Conservation (phyloP, 2,329 filamentous ascomycete species). For the Neofusicoccum parvum region DNA sequence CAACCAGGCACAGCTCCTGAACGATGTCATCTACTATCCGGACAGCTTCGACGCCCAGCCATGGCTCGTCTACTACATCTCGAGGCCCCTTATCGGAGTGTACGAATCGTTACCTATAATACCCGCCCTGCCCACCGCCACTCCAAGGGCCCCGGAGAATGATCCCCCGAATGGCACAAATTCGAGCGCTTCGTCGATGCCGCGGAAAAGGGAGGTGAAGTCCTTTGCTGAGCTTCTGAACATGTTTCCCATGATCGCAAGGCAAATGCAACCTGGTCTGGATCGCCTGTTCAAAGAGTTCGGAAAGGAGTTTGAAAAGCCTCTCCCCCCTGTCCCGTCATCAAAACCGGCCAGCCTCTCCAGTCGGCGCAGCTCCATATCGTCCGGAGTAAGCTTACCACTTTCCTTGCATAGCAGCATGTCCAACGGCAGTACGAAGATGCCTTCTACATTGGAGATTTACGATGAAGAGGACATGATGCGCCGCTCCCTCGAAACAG, state of each 20-base stretch:
- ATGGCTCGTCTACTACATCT: constrained; percentile 97
- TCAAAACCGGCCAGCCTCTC: constrained; percentile 36
- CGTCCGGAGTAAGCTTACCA: constrained; percentile 38
- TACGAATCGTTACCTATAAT: constrained; percentile 76
- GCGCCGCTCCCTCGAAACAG: constrained; percentile 84
- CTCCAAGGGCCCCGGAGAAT: constrained; percentile 33
- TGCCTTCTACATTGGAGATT: constrained; percentile 58
- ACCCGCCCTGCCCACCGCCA: constrained; percentile 61
- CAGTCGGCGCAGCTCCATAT: constrained; percentile 38
- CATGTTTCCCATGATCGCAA: constrained; percentile 91
- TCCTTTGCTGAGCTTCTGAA: constrained; percentile 87
- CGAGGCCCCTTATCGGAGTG: constrained; percentile 78
- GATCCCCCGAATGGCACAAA: constrained; percentile 25
- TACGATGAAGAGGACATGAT: constrained; percentile 92
- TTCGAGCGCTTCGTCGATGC: constrained; percentile 45
- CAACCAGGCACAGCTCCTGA: constrained; percentile 83
- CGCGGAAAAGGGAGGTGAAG: constrained; percentile 85
- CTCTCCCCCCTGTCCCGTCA: constrained; percentile 70
- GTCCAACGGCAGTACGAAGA: constrained; percentile 34
- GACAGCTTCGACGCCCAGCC: constrained; percentile 86
- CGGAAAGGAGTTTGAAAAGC: constrained; percentile 79
- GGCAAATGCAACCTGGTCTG: constrained; percentile 91
- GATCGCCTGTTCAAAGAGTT: constrained; percentile 92
- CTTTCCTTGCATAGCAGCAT: constrained; percentile 41
- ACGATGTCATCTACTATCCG: constrained; percentile 84